Evolutionary conservation across 345 rosid species (phyloP), one percentile per base, ranked within the genome.

Genomic region (Conringia planisiliqua): DNA sequence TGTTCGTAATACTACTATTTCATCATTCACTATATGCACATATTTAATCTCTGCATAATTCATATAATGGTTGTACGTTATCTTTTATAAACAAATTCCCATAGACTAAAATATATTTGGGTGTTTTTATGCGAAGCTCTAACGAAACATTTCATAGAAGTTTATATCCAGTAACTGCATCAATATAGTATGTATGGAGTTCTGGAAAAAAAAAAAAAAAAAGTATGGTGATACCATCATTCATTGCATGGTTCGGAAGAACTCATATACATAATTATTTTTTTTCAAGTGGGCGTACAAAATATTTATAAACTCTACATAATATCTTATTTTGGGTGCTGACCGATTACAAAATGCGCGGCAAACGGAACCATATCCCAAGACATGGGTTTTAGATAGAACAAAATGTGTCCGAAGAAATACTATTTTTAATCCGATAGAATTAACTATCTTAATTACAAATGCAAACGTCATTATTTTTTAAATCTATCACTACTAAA

Each of bases 321-420:
- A 50, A 20, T 10, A 50, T 22, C 10, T 44, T 16, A 33, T 18
- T 32, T 5, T 43, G 56, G 35, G 39, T 60, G 59, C 29, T 62
- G 42, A 55, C 29, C 40, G 18, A 39, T 39, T 29, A 56, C 66
- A 47, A 59, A 59, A 46, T 59, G 46, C 59, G 48, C 59, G 11
- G 65, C 58, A 65, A 73, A 51, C 33, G 58, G 58, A 65, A 55
- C 29, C 72, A 43, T 66, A 65, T 74, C 60, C 66, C 78, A 74
- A 66, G 78, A 74, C 66, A 73, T 73, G 50, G 71, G 65, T 43
- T 64, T 65, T 55, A 56, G 65, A 44, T 56, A 65, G 48, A 64
- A 73, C 66, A 56, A 73, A 55, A 65, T 44, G 18, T 73, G 77
- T 63, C 47, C 20, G 58, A 73, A 64, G 9, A 64, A 35, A 55